Conservation (phyloP, 2,329 filamentous ascomycete genomes). For the Nemania sp. region DNA sequence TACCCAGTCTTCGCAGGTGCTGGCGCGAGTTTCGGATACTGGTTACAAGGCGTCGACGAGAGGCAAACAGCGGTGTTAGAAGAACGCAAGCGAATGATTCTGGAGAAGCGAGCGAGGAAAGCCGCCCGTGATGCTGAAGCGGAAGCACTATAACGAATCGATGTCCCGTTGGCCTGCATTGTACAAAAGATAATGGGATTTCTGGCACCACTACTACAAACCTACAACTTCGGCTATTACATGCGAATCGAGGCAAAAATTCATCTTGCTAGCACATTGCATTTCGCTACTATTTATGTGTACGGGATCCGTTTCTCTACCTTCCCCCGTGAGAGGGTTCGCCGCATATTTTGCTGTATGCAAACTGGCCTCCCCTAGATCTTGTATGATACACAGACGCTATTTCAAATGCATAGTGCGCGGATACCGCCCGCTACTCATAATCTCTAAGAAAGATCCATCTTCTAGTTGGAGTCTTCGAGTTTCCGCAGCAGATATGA, state of each 20-base stretch:
- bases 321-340: conserved; percentile 9
- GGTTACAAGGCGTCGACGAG: conserved; percentile 90
- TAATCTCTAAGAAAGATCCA: conserved; percentile 33
- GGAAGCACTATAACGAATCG: conserved; percentile 37
- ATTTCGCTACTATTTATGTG: conserved; percentile 26
- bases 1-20: conserved; percentile 90
- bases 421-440: conserved; percentile 25
- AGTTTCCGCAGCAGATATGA: conserved; percentile 71
- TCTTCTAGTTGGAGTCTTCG: conserved; percentile 64
- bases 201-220: conserved; percentile 20
- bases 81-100: conserved; percentile 81
- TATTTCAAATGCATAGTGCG: conserved; percentile 29
- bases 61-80: conserved; percentile 80
- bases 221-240: conserved; percentile 12
- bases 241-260: conserved; percentile 19
- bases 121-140: conserved; percentile 71
- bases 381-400: conserved; percentile 35
- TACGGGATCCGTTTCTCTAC: conserved; percentile 6
- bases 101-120: conserved; percentile 90
- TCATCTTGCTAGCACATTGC: conserved; percentile 19
- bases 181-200: conserved; percentile 39
- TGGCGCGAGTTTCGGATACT: conserved; percentile 95
- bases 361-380: conserved; percentile 33
- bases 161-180: conserved; percentile 33
- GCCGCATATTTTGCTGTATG: conserved; percentile 33